Evolutionary conservation across 306 rosid genomes (phyloP), one percentile per base, ranked within the genome.

Genomic region (Pyrus bretschneideri): DNA sequence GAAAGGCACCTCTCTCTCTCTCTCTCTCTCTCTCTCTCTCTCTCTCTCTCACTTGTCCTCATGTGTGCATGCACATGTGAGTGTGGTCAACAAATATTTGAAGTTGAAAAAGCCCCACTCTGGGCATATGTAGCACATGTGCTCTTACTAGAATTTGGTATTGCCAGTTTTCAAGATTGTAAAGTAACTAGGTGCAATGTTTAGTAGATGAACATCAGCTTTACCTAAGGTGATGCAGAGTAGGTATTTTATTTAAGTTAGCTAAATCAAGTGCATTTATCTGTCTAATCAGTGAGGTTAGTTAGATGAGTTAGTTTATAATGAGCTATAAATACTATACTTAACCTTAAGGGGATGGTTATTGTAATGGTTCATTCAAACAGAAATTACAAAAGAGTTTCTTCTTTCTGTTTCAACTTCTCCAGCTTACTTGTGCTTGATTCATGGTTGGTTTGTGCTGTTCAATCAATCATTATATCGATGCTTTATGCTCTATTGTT

Each of bases 1-100:
- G 72, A 94, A 86, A 91, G 98, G 98, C 82, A 78, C 9, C 14
- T 72, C 74, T 79, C 77, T 86, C 83, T 79, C 80, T 44, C 76
- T 74, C 75, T 71, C 58, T 54, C 38, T 65, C 64, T 81, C 79
- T 79, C 77, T 86, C 83, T 79, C 80, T 42, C 75, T 74, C 75
- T 25, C 25, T 25, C 25, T 25, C 25, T 25, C 25, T 25, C 25
- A 25, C 81, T 57, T 44, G 58, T 45, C 67, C 52, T 62, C 62
- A 29, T 23, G 30, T 54, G 6, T 51, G 49, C 51, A 71, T 45
- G 62, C 70, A 59, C 45, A 76, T 58, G 38, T 4, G 7, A 23
- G 66, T 70, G 66, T 70, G 42, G 33, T 8, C 4, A 9, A 15
- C 71, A 75, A 11, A 30, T n/a, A 4, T 60, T 31, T 64, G 3